Evolutionary conservation across 73 alveolate genomes (phyloP).

Genomic region (Durusdinium trenchii): DNA sequence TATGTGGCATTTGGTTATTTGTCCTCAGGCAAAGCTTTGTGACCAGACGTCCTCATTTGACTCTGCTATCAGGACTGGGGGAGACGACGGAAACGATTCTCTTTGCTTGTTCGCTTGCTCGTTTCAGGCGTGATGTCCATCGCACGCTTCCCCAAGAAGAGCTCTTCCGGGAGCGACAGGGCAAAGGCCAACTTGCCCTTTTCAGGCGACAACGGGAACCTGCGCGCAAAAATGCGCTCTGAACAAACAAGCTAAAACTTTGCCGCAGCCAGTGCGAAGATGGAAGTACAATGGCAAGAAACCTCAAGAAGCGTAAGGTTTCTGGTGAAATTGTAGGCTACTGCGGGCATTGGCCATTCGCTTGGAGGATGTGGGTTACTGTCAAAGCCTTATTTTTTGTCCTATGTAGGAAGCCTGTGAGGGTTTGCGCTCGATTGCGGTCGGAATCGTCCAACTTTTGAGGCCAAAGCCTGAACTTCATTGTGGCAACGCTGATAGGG

Average conservation of each 20-base stretch:
- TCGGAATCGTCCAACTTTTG: too few species aligned
- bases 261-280: too few species aligned
- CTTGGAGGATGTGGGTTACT: conserved; percentile 91
- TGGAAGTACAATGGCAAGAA: too few species aligned
- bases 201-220: too few species aligned
- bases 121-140: conserved; percentile 87
- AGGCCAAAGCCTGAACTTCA: conserved; percentile 92
- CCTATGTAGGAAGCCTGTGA: too few species aligned
- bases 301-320: neutral
- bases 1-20: too few species aligned
- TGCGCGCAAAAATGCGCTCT: too few species aligned
- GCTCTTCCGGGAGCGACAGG: conserved; percentile 94
- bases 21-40: conserved; percentile 49
- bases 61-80: conserved; percentile 48
- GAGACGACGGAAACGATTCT: neutral
- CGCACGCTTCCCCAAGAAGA: conserved; percentile 95
- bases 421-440: too few species aligned
- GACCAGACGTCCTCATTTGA: conserved; percentile 76
- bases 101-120: neutral
- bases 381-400: neutral
- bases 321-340: too few species aligned
- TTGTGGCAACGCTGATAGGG: conserved; percentile 87
- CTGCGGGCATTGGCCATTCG: conserved; percentile 93
- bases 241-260: too few species aligned
- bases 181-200: conserved; percentile 84